A percentile compares a stretch with the other conserved stretches of the same genome.
These are phyloP conservation scores for Sporisorium sorghi DNA, from an alignment of 1,284 basidiomycete species.

Conservation along the genomic window DNA sequence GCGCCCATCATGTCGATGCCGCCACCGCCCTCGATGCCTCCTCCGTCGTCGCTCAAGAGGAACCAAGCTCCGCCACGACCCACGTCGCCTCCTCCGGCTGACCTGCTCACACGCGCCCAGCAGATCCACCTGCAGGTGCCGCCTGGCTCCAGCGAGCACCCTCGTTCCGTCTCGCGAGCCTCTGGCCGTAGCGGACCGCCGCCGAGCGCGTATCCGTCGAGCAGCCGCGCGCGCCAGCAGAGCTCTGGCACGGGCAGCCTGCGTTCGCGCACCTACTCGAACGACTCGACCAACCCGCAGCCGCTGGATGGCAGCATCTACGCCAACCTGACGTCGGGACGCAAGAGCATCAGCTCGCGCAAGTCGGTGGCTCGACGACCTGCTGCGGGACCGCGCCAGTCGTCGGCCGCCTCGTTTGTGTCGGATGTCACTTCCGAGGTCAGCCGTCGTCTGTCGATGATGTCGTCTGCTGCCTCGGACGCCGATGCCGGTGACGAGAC, in stretches of 20 bases:
- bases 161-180: conserved; percentile 46
- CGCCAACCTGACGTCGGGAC: conserved; percentile 31
- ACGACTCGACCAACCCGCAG: conserved; percentile 32
- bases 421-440: conserved; percentile 63
- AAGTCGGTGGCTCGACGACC: conserved; percentile 38
- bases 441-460: conserved; percentile 54
- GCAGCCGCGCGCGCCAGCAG: conserved; percentile 38
- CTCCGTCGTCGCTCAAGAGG: conserved; percentile 45
- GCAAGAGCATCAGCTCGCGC: conserved; percentile 48
- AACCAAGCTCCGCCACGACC: conserved; percentile 47
- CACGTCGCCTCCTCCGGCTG: conserved; percentile 57
- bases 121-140: conserved; percentile 47
- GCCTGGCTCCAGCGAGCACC: conserved; percentile 28
- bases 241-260: conserved; percentile 42
- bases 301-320: conserved; percentile 52
- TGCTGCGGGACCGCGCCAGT: conserved; percentile 35
- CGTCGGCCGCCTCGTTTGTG: conserved; percentile 58
- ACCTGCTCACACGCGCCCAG: conserved; percentile 51
- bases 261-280: conserved; percentile 50
- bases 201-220: conserved; percentile 23
- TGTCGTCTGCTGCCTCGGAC: conserved; percentile 50
- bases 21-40: conserved; percentile 59
- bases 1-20: conserved; percentile 60
- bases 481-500: conserved; percentile 43
- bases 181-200: conserved; percentile 45